phyloP scores from a whole-genome alignment of 176 grass and related monocot species.

The Areca catechu region DNA sequence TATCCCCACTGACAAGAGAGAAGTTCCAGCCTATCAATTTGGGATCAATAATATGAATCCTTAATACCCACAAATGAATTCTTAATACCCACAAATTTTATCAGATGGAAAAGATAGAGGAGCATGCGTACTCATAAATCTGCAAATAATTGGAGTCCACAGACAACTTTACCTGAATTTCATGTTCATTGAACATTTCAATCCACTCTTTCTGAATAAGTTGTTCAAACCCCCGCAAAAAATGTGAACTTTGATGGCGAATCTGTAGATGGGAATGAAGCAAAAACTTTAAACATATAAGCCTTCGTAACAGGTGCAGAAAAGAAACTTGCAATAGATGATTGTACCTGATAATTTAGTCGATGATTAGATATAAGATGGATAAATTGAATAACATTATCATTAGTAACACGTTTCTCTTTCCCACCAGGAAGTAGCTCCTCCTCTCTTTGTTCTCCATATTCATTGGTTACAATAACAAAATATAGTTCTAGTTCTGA shows the following conservation, averaged over 20 bases:
- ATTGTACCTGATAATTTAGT: slow-evolving; percentile 78
- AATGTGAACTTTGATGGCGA: slow-evolving; percentile 75
- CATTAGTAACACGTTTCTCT: slow-evolving; percentile 76
- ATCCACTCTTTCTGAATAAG: slow-evolving; percentile 96
- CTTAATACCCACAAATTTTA: no score
- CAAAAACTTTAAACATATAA: slow-evolving; percentile 10
- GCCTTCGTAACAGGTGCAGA: not conserved
- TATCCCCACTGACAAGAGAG: no score
- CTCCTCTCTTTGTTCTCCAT: slow-evolving; percentile 94
- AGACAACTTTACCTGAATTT: slow-evolving; percentile 71
- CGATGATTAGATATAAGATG: slow-evolving; percentile 94
- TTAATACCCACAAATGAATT: no score
- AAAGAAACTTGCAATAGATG: not conserved
- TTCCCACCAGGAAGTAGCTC: slow-evolving; percentile 80
- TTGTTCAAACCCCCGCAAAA: slow-evolving; percentile 91
- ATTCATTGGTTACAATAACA: slow-evolving; percentile 96
- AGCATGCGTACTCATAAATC: no score
- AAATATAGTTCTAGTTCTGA: slow-evolving; percentile 92
- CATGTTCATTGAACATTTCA: slow-evolving; percentile 96
- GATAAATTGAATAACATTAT: slow-evolving; percentile 96
- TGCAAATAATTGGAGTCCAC: no score
- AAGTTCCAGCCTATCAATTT: no score
- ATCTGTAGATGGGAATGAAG: slow-evolving; percentile 47
- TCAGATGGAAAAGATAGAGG: no score
- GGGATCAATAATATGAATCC: no score